These are phyloP conservation scores for Exophiala spinifera DNA, from an alignment of 2,329 filamentous ascomycete species.

Conservation along the genomic window DNA sequence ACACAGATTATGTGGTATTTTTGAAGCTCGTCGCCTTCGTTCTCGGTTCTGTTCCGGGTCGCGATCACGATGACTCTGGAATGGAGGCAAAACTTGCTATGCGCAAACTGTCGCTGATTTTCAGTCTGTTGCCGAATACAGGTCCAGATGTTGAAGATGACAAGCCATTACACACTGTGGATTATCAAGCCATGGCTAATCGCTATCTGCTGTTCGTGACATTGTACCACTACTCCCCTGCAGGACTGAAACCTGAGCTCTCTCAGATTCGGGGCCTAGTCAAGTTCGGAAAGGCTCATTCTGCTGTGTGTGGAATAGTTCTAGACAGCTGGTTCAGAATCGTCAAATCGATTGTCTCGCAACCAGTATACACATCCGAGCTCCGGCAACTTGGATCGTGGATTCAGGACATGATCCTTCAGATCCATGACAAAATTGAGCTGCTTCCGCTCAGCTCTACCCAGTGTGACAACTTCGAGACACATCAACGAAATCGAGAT, in stretches of 20 bases:
- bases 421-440: slow-evolving; percentile 13
- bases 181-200: slow-evolving; percentile 19
- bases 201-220: slow-evolving; percentile 21
- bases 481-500: slow-evolving; percentile 7
- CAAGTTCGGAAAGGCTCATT: slow-evolving; percentile 21
- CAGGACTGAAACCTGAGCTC: slow-evolving; percentile 15
- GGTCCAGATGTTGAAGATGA: slow-evolving; percentile 14
- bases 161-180: slow-evolving; percentile 8
- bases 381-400: slow-evolving; percentile 13
- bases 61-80: not conserved
- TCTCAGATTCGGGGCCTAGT: slow-evolving; percentile 16
- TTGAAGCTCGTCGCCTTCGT: slow-evolving; percentile 22
- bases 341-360: slow-evolving; percentile 10
- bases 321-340: slow-evolving; percentile 21
- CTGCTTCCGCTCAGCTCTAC: slow-evolving; percentile 1
- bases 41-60: slow-evolving; percentile 2
- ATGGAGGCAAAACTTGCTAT: slow-evolving; percentile 4
- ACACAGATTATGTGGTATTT: slow-evolving; percentile 25
- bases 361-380: not conserved
- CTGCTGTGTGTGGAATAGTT: slow-evolving; percentile 15
- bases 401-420: slow-evolving; percentile 19
- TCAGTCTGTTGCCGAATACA: slow-evolving; percentile 25
- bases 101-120: slow-evolving; percentile 22
- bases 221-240: slow-evolving; percentile 22
- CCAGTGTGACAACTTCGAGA: not conserved